Percentiles rank a stretch among this genome's conserved stretches.
phyloP scores from a whole-genome alignment of 2,329 filamentous ascomycete species.

The Fonsecaea nubica region DNA sequence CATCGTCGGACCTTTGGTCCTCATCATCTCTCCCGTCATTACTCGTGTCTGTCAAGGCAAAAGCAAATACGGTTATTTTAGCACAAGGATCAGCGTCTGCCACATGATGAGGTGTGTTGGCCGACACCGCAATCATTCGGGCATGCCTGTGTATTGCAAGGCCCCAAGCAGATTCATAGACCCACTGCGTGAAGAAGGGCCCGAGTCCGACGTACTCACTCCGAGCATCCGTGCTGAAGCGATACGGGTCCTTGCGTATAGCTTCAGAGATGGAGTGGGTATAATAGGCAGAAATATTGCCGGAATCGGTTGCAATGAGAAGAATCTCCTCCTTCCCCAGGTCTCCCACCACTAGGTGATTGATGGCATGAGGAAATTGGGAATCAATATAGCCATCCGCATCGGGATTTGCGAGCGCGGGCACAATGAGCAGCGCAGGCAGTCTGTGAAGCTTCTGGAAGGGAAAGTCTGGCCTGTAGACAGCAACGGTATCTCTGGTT shows the following conservation, averaged over 20 bases:
- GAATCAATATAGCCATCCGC: slow-evolving; percentile 63
- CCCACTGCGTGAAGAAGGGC: slow-evolving; percentile 76
- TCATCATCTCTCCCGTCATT: slow-evolving; percentile 31
- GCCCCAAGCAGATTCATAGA: slow-evolving; percentile 84
- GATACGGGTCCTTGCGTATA: slow-evolving; percentile 47
- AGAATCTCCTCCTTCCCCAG: slow-evolving; percentile 74
- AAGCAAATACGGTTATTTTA: slow-evolving; percentile 41
- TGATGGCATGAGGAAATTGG: slow-evolving; percentile 66
- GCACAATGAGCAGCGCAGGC: slow-evolving; percentile 52
- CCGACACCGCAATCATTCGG: slow-evolving; percentile 84
- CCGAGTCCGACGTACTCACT: slow-evolving; percentile 47
- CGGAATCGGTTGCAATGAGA: slow-evolving; percentile 73
- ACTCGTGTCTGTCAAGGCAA: slow-evolving; percentile 50
- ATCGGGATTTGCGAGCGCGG: slow-evolving; percentile 47
- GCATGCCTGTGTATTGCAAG: slow-evolving; percentile 79
- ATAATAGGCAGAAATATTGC: slow-evolving; percentile 75
- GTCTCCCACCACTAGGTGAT: slow-evolving; percentile 72
- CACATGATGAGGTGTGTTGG: slow-evolving; percentile 63
- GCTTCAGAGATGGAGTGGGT: slow-evolving; percentile 59
- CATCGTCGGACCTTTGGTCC: slow-evolving; percentile 25
- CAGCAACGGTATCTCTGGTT: slow-evolving; percentile 49
- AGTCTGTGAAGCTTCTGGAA: slow-evolving; percentile 48
- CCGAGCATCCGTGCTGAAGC: slow-evolving; percentile 38
- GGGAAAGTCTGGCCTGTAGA: slow-evolving; percentile 53
- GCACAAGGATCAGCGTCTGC: slow-evolving; percentile 35